phyloP scores from a whole-genome alignment of 768 basidiomycete species.

The Calvatia gigantea region DNA sequence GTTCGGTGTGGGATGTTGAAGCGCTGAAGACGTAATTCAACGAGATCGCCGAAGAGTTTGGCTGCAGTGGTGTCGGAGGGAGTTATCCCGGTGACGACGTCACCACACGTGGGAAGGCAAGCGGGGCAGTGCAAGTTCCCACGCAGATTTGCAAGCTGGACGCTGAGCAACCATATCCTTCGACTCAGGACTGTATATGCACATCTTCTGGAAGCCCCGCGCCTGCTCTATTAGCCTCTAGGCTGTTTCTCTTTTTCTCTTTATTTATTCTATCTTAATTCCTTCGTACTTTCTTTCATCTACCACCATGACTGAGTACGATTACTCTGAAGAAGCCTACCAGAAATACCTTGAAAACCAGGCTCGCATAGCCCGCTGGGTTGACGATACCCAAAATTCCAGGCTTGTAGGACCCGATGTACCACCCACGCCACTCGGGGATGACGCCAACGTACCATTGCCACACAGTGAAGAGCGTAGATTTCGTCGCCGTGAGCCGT shows the following conservation, averaged over 20 bases:
- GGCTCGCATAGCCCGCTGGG: constrained; percentile 16
- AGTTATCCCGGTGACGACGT: neutral
- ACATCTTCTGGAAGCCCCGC: neutral
- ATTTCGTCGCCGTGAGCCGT: neutral
- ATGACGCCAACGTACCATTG: constrained; percentile 1
- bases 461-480: neutral
- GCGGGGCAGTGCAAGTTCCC: neutral
- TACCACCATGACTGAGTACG: constrained; percentile 17
- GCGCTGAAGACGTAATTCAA: too few species aligned
- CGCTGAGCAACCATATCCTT: neutral
- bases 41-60: too few species aligned
- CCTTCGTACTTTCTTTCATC: neutral
- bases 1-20: too few species aligned
- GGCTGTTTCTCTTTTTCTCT: neutral
- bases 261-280: constrained; percentile 8
- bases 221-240: neutral
- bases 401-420: constrained; percentile 12
- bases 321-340: constrained; percentile 15
- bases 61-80: neutral
- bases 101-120: neutral
- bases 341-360: constrained; percentile 16
- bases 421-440: constrained; percentile 5
- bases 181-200: neutral
- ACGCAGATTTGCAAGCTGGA: neutral
- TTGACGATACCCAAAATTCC: constrained; percentile 12